Evolutionary conservation across 345 rosid genomes (phyloP).

Genomic region (Eucalyptus erythrocorys): DNA sequence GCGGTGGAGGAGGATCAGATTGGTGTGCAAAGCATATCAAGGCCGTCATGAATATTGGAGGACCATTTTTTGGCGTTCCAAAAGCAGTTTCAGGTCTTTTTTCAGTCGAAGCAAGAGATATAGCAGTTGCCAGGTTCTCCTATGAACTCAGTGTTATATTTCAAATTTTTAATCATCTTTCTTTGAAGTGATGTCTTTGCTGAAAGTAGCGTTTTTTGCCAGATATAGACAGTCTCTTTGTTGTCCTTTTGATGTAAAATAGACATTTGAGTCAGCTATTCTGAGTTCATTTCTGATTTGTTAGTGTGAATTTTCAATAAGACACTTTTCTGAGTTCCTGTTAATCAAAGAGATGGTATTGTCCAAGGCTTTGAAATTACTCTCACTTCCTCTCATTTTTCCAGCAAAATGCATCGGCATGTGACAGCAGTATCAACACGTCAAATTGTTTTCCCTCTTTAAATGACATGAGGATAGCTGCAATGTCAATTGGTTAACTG

Average conservation of each 20-base stretch:
- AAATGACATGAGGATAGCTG: not conserved
- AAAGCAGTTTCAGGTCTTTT: slow-evolving; percentile 48
- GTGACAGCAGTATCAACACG: not conserved
- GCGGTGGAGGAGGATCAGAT: slow-evolving; percentile 66
- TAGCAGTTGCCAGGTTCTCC: slow-evolving; percentile 50
- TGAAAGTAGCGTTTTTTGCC: not conserved
- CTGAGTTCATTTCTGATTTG: not conserved
- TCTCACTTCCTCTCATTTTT: not conserved
- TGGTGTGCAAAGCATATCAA: slow-evolving; percentile 63
- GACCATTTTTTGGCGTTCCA: slow-evolving; percentile 63
- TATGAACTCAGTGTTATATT: not conserved
- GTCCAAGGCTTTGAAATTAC: not conserved
- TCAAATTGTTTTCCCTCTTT: not conserved
- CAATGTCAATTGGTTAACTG: not conserved
- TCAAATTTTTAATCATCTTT: not conserved
- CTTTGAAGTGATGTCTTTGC: not conserved
- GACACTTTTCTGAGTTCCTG: not conserved
- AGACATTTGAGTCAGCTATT: not conserved
- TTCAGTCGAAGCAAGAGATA: slow-evolving; percentile 52
- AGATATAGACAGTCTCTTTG: not conserved
- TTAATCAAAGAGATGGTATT: not conserved
- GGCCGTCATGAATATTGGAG: slow-evolving; percentile 67
- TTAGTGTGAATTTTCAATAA: not conserved
- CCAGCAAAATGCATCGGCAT: not conserved
- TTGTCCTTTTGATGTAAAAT: not conserved